Evolutionary conservation across 1,139 yeast genomes (phyloP).

Genomic region (Kodamaea sp.): DNA sequence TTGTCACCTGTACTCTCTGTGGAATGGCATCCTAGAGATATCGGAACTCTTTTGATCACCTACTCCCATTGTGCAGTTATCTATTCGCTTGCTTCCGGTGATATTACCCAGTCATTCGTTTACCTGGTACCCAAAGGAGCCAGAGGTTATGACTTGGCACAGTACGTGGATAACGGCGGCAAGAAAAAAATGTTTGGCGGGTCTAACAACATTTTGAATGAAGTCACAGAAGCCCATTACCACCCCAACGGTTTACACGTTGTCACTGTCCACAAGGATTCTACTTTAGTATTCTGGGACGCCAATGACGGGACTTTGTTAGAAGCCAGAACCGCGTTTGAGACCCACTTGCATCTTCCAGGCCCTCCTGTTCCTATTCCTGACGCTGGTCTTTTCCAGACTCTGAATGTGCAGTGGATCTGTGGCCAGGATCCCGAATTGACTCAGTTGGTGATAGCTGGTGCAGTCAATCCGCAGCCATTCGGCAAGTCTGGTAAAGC

Average conservation of each 20-base stretch:
- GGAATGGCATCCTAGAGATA: slow-evolving; percentile 87
- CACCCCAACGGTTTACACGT: slow-evolving; percentile 93
- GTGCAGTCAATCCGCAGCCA: slow-evolving; percentile 51
- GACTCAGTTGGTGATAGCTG: slow-evolving; percentile 71
- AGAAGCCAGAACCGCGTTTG: slow-evolving; percentile 72
- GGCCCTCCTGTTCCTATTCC: slow-evolving; percentile 26
- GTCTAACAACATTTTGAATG: slow-evolving; percentile 49
- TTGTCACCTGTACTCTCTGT: slow-evolving; percentile 64
- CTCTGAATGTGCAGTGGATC: slow-evolving; percentile 61
- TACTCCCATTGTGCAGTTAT: slow-evolving; percentile 70
- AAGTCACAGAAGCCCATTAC: slow-evolving; percentile 65
- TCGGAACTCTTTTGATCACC: slow-evolving; percentile 73
- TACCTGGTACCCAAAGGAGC: slow-evolving; percentile 49
- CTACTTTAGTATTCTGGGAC: slow-evolving; percentile 91
- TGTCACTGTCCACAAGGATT: slow-evolving; percentile 77
- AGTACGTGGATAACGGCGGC: slow-evolving; percentile 39
- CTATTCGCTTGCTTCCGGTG: slow-evolving; percentile 65
- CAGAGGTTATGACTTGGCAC: slow-evolving; percentile 36
- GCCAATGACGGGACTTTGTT: slow-evolving; percentile 70
- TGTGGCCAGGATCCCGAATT: slow-evolving; percentile 80
- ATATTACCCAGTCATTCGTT: slow-evolving; percentile 54
- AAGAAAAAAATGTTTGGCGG: slow-evolving; percentile 45
- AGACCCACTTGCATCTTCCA: slow-evolving; percentile 63
- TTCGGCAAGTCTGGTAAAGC: slow-evolving; percentile 9
- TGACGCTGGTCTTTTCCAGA: slow-evolving; percentile 16